These are phyloP conservation scores for Colletotrichum brevisporum DNA, from an alignment of 2,329 filamentous ascomycete species.

Conservation along the genomic window DNA sequence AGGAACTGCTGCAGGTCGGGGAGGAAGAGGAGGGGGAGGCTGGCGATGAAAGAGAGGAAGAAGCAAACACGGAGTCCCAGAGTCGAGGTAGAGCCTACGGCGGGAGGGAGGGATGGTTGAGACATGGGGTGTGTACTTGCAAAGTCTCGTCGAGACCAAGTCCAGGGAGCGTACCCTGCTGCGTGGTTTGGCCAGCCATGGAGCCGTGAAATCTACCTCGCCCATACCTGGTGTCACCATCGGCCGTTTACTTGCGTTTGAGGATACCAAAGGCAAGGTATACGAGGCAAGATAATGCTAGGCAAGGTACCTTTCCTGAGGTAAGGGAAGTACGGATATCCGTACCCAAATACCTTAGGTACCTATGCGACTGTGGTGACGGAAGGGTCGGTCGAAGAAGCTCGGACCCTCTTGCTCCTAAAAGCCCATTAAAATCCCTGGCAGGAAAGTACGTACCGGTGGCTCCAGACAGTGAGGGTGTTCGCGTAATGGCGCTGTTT, in stretches of 20 bases:
- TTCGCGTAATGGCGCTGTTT: background rate
- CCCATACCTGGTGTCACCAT: background rate
- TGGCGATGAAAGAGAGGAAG: constrained; percentile 20
- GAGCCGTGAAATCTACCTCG: constrained; percentile 2
- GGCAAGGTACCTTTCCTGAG: too few relatives aligned
- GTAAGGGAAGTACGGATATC: too few relatives aligned
- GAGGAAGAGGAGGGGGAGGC: constrained; percentile 20
- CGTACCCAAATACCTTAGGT: too few relatives aligned
- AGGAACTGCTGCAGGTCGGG: constrained; percentile 25
- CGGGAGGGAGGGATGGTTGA: background rate
- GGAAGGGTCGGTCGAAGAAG: constrained; percentile 35
- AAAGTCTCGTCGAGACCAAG: constrained; percentile 16
- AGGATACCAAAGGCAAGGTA: too few relatives aligned
- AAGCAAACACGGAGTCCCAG: constrained; percentile 31
- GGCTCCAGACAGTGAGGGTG: constrained; percentile 29
- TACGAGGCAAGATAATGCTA: too few relatives aligned
- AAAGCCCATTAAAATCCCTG: constrained; percentile 36
- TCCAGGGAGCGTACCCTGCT: constrained; percentile 13
- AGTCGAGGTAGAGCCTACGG: constrained; percentile 19
- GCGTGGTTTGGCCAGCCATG: constrained; percentile 7
- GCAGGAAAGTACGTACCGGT: constrained; percentile 14
- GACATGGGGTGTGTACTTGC: constrained; percentile 5
- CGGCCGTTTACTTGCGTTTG: too few relatives aligned
- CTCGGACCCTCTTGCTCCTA: constrained; percentile 23
- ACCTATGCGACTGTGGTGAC: background rate